Evolutionary conservation across 1,284 basidiomycete genomes (phyloP), one percentile per base, ranked within the genome.

Genomic region (Meira miltonrushii): DNA sequence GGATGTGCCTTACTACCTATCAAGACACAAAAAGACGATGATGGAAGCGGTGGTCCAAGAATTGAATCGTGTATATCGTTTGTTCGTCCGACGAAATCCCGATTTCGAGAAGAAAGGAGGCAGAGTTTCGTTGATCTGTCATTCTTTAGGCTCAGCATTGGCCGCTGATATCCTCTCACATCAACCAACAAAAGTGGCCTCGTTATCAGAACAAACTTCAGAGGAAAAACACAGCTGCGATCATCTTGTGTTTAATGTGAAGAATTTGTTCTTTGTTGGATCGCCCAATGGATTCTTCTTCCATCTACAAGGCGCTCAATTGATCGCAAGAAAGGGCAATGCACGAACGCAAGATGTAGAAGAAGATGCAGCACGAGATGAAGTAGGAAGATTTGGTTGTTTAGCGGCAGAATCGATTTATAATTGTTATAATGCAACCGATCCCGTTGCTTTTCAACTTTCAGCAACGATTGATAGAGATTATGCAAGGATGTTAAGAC

Each of bases 381-480:
- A 71, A n/a, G 60, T 62, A 2, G 75, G 73, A 1, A 58, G 67
- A 9, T 78, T 72, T 57, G 74, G 72, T 10, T 71, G 68, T 39
- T 46, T 71, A 49, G 68, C 68, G 12, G 55, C 65, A 5, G 61
- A 69, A 43, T 21, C 33, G 1, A 62, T 72, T 17, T 75, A 72
- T 56, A 75, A 74, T 53, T 61, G 77, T 40, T 81, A 79, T 60
- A 73, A 78, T 48, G 67, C 74, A 8, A 75, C 78, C 4, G 80
- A 81, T 57, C 80, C 80, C 0, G 78, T 81, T 8, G 79, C 78
- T 3, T 79, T 79, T 61, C 67, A 70, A 58, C 69, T 80, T 9
- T 77, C 74, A 40, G 72, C 79, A 2, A 74, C 74, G 9, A 78
- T 79, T 39, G 79, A 80, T 55, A 64, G 66, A 0, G 56, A 62